These are phyloP conservation scores for Patellifolia procumbens DNA, from an alignment of 179 eudicot species.

Conservation along the genomic window DNA sequence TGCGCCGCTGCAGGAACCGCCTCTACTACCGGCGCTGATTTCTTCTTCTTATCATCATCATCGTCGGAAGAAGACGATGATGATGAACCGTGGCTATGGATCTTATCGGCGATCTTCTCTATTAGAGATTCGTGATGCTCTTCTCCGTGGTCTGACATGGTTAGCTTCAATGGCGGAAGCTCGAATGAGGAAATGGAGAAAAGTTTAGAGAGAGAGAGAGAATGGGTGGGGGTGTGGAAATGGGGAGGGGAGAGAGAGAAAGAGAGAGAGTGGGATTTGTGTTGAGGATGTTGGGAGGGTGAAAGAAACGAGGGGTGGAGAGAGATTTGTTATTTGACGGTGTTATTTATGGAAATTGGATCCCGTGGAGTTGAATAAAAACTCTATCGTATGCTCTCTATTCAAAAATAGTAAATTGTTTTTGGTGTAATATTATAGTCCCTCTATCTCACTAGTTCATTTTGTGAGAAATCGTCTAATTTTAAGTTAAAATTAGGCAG, in stretches of 20 bases:
- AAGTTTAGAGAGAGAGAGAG: background rate
- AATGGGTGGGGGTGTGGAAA: background rate
- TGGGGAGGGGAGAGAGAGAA: background rate
- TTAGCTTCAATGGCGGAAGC: conserved; percentile 16
- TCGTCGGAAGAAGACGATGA: conserved; percentile 64
- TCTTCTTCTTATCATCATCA: conserved; percentile 25
- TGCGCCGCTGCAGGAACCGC: conserved; percentile 26
- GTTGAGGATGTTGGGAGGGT: background rate
- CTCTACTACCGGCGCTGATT: background rate
- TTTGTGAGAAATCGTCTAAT: too few relatives aligned
- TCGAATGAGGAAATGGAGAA: background rate
- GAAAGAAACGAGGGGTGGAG: background rate
- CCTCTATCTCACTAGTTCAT: too few relatives aligned
- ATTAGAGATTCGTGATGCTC: conserved; percentile 47
- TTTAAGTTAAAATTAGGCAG: too few relatives aligned
- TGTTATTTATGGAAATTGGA: too few relatives aligned
- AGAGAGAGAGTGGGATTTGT: background rate
- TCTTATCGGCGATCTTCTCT: conserved; percentile 59
- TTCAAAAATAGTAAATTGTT: too few relatives aligned
- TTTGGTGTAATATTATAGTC: too few relatives aligned
- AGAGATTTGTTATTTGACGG: background rate
- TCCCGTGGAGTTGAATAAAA: too few relatives aligned
- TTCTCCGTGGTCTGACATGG: conserved; percentile 26
- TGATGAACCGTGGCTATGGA: conserved; percentile 50
- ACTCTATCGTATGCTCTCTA: too few relatives aligned